phyloP scores from a whole-genome alignment of 129 eudicot species.

The Silybum marianum region DNA sequence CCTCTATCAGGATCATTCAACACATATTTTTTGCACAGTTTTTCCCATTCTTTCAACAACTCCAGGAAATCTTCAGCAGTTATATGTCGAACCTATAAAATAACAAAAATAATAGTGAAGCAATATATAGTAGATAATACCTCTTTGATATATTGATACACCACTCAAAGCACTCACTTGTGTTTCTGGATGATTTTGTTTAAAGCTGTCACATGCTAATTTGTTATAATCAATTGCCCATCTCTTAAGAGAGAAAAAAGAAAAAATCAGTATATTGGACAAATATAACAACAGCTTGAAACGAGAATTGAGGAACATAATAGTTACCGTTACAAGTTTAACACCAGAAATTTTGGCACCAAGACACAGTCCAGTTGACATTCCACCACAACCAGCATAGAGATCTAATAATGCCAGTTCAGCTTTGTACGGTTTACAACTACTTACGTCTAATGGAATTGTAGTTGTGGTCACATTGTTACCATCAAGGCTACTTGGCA shows the following conservation, averaged over 20 bases:
- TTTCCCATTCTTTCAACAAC: constrained; percentile 79
- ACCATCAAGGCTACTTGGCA: constrained; percentile 32
- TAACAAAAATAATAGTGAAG: not conserved
- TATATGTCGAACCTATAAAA: constrained; percentile 68
- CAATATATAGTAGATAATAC: not conserved
- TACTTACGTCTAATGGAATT: constrained; percentile 36
- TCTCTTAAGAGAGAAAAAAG: constrained; percentile 45
- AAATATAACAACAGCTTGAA: constrained; percentile 8
- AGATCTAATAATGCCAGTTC: constrained; percentile 77
- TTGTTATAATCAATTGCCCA: constrained; percentile 87
- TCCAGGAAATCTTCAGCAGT: constrained; percentile 77
- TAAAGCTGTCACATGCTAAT: constrained; percentile 87
- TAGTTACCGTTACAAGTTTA: constrained; percentile 73
- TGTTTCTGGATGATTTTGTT: constrained; percentile 87
- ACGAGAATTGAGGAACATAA: constrained; percentile 19
- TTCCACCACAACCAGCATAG: constrained; percentile 95
- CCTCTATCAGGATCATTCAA: constrained; percentile 38
- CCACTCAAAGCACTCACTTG: constrained; percentile 52
- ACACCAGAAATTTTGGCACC: constrained; percentile 76
- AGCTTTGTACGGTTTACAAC: constrained; percentile 36
- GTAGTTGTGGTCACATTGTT: constrained; percentile 28
- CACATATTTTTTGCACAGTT: constrained; percentile 55
- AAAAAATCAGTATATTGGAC: constrained; percentile 1
- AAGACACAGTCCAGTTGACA: constrained; percentile 94
- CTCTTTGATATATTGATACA: not conserved